Evolutionary conservation across 208 protist species (phyloP), one percentile per base, ranked within the genome.

Genomic region (Crithidia thermophila): DNA sequence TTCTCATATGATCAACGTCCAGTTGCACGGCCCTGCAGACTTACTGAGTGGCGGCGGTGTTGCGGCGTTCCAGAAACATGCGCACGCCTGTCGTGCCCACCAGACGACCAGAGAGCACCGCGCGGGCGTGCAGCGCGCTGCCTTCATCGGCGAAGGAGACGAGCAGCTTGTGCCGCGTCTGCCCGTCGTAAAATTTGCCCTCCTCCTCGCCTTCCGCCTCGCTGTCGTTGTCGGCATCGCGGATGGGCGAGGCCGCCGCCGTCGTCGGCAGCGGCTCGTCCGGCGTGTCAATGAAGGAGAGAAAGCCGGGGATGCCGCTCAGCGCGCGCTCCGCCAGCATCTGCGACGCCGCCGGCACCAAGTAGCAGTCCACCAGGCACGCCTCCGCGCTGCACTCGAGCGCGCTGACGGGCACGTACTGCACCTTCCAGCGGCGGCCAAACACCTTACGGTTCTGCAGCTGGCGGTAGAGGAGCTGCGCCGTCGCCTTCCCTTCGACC

Each of bases 81-180:
- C 87, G 84, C 30, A 85, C 81, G 4, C 90, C 90, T 10, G 87
- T 90, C 3, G 67, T 84, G 28, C 83, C 90, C 18, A 95, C 75
- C 7, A 93, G 52, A 23, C 87, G 82, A 3, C 90, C 90, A 0
- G 90, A 95, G 20, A 95, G 57, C 62, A 95, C 72, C 0, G 90
- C 87, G 0, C 90, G 82, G 21, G 90, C 87, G 67, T 95, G 84
- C 27, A 94, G 71, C 9, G 87, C 87, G 56, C 84, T 85, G 3
- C 87, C 90, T 63, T 95, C 90, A 60, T 95, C 84, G 43, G 81
- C 85, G 68, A 95, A 95, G 5, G 85, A 88, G 6, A 75, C 87
- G 10, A 95, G 55, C 10, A 66, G 46, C 42, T 42, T 79, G 53
- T 65, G 39, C 25, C 36, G 67, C 28, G 14, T 30, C 36, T 67